Base-by-base conservation (phyloP, 371 early-diverging fungal species). In the Mortierella sp. region DNA sequence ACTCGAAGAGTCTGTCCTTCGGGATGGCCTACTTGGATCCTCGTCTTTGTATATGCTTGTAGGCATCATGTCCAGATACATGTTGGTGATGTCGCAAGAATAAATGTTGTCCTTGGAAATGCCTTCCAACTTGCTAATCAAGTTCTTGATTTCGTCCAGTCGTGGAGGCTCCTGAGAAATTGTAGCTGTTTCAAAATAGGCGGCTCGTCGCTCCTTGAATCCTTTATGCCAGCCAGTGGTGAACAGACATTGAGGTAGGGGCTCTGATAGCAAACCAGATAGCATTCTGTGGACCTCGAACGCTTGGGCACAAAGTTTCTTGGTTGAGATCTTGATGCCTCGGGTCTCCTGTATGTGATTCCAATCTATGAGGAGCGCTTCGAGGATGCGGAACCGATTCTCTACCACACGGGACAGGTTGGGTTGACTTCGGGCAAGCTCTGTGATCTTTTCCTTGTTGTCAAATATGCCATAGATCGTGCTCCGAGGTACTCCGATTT, bases 271-370 rank as follows among this genome's bases (percentile, higher is more conserved):
- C 2, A 68, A 24, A 11, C 54, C 40, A 1, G 68, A 68, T 12
- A 68, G 47, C 62, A 61, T 61, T 26, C 68, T 35, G 39, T 49
- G 62, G 32, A 62, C 24, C 20, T 68, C 68, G 14, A 68, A 58
- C 11, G 62, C 62, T 35, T 68, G 68, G 10, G 59, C 59, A 32
- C 39, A 39, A 8, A 68, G 14, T 45, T n/a, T 62, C 16, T 52
- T 62, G 26, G 22, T 35, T 8, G 62, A 51, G 4, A 68, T 35
- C 3, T 45, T 3, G 10, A 68, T 32, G 35, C 61, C 24, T 20
- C 54, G 49, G 16, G 12, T 47, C 5, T 12, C 32, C 1, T 49
- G 54, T 39, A 35, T 32, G 3, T 5, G 11, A 12, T n/a, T 37
- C 62, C 68, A 68, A 18, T 24, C 22, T 8, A 58, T 20, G 1